Evolutionary conservation across 768 basidiomycete species (phyloP), one percentile per base, ranked within the genome.

Genomic region (Porphyrellus cyaneotinctus): DNA sequence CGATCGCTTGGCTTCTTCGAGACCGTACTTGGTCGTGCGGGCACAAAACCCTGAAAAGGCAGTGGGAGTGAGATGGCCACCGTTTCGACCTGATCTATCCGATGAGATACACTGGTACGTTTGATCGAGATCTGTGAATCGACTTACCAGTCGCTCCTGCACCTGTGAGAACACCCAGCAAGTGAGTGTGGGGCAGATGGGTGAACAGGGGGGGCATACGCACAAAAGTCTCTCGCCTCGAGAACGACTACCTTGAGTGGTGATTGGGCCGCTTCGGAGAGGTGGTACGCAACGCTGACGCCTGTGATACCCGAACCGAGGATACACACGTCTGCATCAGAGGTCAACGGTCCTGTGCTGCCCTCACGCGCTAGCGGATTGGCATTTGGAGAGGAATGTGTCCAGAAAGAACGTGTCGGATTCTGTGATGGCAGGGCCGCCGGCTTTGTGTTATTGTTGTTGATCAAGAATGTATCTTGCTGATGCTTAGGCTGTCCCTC

Each of bases 191-290:
- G 26, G 9, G 26, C 9, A 28, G 26, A n/a, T 28, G 9, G 9
- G 9, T 28, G 9, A 28, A 9, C 26, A 15, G 11, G 10, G 10
- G 18, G 13, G 6, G 6, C 14, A 38, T 42, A 75, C 88, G 71
- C 22, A 91, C 92, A 88, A 67, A 94, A 87, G 62, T 91, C 86
- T 59, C 94, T 74, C 5, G 91, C 94, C 63, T 95, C 93, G 10
- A 97, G 67, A 13, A 95, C 72, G 17, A 84, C 81, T 1, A 85
- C 75, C 28, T 72, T 81, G 39, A 80, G 56, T 17, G 74, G 61
- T 36, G 58, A 58, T 31, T 54, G 49, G 33, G 43, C 10, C 15
- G 59, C 58, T 46, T 74, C 72, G 4, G 82, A 72, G 31, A 93
- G 72, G 63, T 91, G 87, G 66, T 88, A 91, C 8, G 88, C 87